These are phyloP conservation scores for Simmondsia chinensis DNA, from an alignment of 148 eudicot genomes.

Conservation along the genomic window DNA sequence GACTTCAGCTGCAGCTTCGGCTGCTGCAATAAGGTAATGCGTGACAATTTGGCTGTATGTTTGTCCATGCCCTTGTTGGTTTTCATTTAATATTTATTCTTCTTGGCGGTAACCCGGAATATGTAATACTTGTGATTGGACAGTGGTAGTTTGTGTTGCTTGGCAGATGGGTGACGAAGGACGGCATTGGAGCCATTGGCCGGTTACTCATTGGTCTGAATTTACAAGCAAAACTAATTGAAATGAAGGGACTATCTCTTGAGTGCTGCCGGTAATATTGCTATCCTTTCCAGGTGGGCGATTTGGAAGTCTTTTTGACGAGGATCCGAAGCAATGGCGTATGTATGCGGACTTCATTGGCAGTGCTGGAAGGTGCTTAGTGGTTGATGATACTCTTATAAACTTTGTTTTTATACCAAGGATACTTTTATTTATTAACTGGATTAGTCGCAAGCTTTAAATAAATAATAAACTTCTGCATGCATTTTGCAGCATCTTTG, in stretches of 20 bases:
- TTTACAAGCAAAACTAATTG: constrained; percentile 15
- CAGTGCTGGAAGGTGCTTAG: constrained; percentile 93
- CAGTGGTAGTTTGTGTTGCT: constrained; percentile 17
- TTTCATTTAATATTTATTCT: constrained; percentile 1
- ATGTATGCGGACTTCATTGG: constrained; percentile 99
- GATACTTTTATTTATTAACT: no score
- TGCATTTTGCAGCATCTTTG: constrained; percentile 70
- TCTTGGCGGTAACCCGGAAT: neutral
- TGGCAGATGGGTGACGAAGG: constrained; percentile 95
- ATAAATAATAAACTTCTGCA: neutral
- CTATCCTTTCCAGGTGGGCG: constrained; percentile 66
- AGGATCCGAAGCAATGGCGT: constrained; percentile 97
- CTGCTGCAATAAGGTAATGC: constrained; percentile 90
- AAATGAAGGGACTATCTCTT: constrained; percentile 8
- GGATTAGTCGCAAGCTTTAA: neutral
- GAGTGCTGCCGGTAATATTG: constrained; percentile 12
- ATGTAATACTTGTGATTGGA: constrained; percentile 20
- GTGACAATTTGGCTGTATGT: neutral
- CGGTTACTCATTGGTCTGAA: constrained; percentile 84
- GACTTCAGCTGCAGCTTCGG: constrained; percentile 89
- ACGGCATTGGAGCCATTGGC: constrained; percentile 98
- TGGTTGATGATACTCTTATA: neutral
- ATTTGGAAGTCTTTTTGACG: constrained; percentile 87
- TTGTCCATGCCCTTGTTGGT: neutral
- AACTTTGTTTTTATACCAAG: neutral